Evolutionary conservation across 345 rosid species (phyloP), one percentile per base, ranked within the genome.

Genomic region (Murraya paniculata): DNA sequence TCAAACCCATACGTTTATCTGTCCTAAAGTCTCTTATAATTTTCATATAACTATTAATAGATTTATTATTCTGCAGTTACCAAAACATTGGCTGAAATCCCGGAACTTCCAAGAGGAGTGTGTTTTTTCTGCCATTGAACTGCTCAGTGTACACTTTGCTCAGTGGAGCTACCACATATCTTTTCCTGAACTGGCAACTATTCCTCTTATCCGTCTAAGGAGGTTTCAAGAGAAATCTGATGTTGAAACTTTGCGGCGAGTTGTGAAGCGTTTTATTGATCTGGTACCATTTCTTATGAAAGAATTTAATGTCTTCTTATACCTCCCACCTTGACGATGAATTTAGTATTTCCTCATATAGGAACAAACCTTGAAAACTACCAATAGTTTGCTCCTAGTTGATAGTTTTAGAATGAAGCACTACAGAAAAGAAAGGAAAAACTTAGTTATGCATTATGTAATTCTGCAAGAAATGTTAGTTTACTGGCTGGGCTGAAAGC

Each of bases 161-260:
- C 93, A 89, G 61, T 94, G 97, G 99, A 90, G 99, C 82, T 85
- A 85, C 76, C 92, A 94, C 85, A 90, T 96, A 79, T 90, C 98
- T 25, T 92, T 96, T 76, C 99, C 98, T 9, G 99, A 96, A 82
- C 85, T 94, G 79, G 94, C 97, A 61, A 91, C 97, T 19, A 80
- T 94, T 57, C 91, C 99, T 24, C 62, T 94, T 71, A 84, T 92
- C 81, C 81, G 85, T 76, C 80, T 92, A 60, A 94, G 80, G 86
- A 93, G 90, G 80, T 91, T 88, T 78, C 84, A 82, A 71, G 97
- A 91, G 84, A 84, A 55, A 25, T 88, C 88, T 48, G 83, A 85
- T 28, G 74, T 41, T 45, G 99, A 94, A 87, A 87, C 87, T 77
- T 88, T 82, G 59, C 84, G 82, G 66, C 94, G 88, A 35, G 80